Conservation (phyloP, 139 green algal species). For the Chlorella sp. region DNA sequence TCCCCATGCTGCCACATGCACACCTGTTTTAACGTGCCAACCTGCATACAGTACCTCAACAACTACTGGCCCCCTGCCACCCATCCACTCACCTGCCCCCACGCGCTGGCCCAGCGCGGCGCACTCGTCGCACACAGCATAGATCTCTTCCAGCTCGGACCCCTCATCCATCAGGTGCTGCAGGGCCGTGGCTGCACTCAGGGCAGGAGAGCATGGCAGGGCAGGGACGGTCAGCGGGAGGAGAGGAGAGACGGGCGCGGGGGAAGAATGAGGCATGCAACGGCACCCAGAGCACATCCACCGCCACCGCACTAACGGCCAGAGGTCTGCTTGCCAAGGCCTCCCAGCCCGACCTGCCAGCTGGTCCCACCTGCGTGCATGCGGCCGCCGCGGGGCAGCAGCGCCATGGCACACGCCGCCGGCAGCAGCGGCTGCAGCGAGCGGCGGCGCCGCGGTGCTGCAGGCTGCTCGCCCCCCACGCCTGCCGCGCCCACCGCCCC, state of each 20-base stretch:
- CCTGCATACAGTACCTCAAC: too few relatives aligned
- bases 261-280: too few relatives aligned
- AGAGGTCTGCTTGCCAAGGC: too few relatives aligned
- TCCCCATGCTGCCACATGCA: too few relatives aligned
- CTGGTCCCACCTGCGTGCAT: slow-evolving; percentile 22
- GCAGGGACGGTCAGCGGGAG: background rate
- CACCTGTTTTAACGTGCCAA: too few relatives aligned
- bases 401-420: slow-evolving; percentile 64
- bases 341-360: too few relatives aligned
- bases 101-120: slow-evolving; percentile 19
- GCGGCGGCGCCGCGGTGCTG: background rate
- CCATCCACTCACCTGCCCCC: slow-evolving; percentile 9
- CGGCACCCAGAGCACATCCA: too few relatives aligned
- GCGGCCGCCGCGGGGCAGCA: slow-evolving; percentile 58
- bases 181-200: slow-evolving; percentile 47
- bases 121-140: slow-evolving; percentile 61
- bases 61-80: too few relatives aligned
- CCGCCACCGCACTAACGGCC: too few relatives aligned
- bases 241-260: too few relatives aligned
- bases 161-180: slow-evolving; percentile 67
- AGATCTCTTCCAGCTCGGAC: slow-evolving; percentile 70
- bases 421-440: slow-evolving; percentile 52
- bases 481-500: too few relatives aligned
- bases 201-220: background rate
- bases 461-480: too few relatives aligned